These are phyloP conservation scores for Lineolata rhizophorae DNA, from an alignment of 495 filamentous ascomycete species.

Conservation along the genomic window DNA sequence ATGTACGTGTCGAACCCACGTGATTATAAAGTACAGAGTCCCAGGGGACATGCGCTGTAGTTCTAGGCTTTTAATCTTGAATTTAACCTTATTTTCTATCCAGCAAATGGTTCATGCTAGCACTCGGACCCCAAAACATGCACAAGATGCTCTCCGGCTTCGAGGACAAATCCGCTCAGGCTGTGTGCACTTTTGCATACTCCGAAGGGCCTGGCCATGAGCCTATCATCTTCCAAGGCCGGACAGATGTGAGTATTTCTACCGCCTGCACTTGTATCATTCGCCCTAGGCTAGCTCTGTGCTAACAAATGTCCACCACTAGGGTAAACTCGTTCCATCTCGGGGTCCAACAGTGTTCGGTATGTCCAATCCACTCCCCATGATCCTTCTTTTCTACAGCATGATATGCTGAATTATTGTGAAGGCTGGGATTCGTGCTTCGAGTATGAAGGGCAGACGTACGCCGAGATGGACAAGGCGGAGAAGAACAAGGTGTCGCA, in stretches of 20 bases:
- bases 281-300: background rate
- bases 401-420: constrained; percentile 2
- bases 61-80: too few species aligned
- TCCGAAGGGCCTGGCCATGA: constrained; percentile 67
- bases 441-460: constrained; percentile 84
- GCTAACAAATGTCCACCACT: constrained; percentile 15
- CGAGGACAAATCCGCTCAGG: constrained; percentile 72
- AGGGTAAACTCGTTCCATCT: constrained; percentile 57
- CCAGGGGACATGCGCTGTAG: background rate
- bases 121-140: constrained; percentile 59
- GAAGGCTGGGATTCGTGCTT: constrained; percentile 88
- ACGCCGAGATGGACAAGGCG: constrained; percentile 86
- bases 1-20: constrained; percentile 35
- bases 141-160: constrained; percentile 84
- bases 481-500: constrained; percentile 91
- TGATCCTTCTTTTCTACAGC: too few species aligned
- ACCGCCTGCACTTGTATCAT: background rate
- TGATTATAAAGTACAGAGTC: background rate
- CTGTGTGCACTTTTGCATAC: constrained; percentile 92
- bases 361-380: constrained; percentile 20
- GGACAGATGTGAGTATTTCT: constrained; percentile 27
- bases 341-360: constrained; percentile 63
- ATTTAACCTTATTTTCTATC: too few species aligned
- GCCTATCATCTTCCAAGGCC: constrained; percentile 75
- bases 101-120: constrained; percentile 83